Conservation (phyloP, 331 rosid genomes). For the Quercus tomentella region DNA sequence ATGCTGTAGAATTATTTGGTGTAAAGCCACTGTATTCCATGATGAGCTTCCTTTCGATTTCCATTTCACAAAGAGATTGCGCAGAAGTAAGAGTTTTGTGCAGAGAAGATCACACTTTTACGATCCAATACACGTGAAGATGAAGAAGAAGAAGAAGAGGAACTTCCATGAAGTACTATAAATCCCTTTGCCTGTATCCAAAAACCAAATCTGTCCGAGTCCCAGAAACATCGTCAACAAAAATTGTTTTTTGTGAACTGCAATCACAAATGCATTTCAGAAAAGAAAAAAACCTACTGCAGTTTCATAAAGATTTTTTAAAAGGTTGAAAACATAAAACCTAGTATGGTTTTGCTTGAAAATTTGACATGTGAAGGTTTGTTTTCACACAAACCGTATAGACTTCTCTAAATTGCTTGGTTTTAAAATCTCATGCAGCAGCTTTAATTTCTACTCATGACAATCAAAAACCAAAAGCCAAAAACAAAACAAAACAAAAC, state of each 20-base stretch:
- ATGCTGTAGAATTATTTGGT: neutral
- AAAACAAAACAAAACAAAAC: no score
- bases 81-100: neutral
- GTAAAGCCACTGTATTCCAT: constrained; percentile 35
- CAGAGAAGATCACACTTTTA: neutral
- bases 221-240: constrained; percentile 11
- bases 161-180: neutral
- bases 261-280: neutral
- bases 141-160: neutral
- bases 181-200: neutral
- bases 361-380: neutral
- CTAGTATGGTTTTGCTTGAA: no score
- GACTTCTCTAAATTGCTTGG: neutral
- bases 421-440: no score
- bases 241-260: neutral
- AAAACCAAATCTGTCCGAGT: neutral
- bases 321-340: neutral
- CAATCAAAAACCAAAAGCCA: neutral
- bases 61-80: neutral
- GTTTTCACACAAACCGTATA: neutral
- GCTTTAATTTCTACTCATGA: no score
- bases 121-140: neutral
- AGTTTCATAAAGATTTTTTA: neutral
- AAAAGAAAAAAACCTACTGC: neutral
- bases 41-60: neutral